Evolutionary conservation across 352 stramenopile species (phyloP).

Genomic region (Phytopythium helicoides): DNA sequence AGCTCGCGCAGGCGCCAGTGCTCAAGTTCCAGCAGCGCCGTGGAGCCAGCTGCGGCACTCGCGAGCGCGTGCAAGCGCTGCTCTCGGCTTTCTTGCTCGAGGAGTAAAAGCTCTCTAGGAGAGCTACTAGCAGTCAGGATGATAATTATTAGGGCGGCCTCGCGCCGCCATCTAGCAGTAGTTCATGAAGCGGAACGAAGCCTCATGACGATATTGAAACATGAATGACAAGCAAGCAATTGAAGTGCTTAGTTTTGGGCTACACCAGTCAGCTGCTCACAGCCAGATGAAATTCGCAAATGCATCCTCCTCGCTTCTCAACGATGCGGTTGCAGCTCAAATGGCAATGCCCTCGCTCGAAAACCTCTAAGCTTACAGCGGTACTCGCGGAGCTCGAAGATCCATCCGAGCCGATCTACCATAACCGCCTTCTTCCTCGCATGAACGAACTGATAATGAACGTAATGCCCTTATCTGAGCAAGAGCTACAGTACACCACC

Average conservation of each 20-base stretch:
- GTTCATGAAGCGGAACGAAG: too few relatives aligned
- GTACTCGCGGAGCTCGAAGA: too few relatives aligned
- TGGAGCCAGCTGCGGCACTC: slow-evolving; percentile 27
- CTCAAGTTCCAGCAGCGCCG: slow-evolving; percentile 19
- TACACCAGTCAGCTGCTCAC: slow-evolving; percentile 44
- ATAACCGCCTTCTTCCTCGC: too few relatives aligned
- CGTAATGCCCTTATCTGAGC: too few relatives aligned
- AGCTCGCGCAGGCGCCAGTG: slow-evolving; percentile 34
- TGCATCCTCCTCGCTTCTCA: slow-evolving; percentile 22
- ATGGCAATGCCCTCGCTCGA: too few relatives aligned
- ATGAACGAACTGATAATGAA: too few relatives aligned
- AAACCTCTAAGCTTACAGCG: too few relatives aligned
- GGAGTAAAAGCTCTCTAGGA: slow-evolving; percentile 4
- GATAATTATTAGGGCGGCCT: slow-evolving; percentile 4
- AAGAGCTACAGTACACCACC: not conserved
- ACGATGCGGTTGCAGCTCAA: slow-evolving; percentile 4
- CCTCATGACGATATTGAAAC: too few relatives aligned
- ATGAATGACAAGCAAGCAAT: too few relatives aligned
- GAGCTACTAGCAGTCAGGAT: not conserved
- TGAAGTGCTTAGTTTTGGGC: too few relatives aligned
- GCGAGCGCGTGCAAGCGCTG: slow-evolving; percentile 39
- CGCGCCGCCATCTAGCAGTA: too few relatives aligned
- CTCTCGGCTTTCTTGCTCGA: slow-evolving; percentile 43
- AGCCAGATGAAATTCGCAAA: slow-evolving; percentile 40
- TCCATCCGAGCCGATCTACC: too few relatives aligned